Evolutionary conservation across 257 asterid genomes (phyloP).

Genomic region (Solanum commersonii): DNA sequence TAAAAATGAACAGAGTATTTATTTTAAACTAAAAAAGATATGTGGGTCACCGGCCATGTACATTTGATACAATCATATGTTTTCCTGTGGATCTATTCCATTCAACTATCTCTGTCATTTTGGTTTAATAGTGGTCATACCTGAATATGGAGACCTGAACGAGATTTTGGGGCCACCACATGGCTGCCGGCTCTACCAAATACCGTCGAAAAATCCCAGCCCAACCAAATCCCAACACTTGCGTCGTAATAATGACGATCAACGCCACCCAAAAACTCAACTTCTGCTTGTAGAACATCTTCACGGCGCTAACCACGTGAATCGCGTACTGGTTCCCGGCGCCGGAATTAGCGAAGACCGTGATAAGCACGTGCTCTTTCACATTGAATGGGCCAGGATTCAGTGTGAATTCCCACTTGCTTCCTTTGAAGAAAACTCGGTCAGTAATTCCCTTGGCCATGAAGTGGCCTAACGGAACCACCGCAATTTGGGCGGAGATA

Average conservation of each 20-base stretch:
- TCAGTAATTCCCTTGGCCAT: constrained; percentile 50
- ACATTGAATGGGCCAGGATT: constrained; percentile 73
- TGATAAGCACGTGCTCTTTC: constrained; percentile 86
- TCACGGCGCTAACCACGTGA: constrained; percentile 75
- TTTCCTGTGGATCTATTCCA: not conserved
- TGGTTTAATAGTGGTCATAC: constrained; percentile 8
- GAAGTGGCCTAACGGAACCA: constrained; percentile 80
- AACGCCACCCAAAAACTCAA: constrained; percentile 75
- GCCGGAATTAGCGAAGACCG: constrained; percentile 81
- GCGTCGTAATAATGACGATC: constrained; percentile 72
- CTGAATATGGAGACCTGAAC: constrained; percentile 93
- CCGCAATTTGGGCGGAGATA: constrained; percentile 86
- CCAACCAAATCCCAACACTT: constrained; percentile 80
- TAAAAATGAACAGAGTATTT: too few relatives aligned
- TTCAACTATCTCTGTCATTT: not conserved
- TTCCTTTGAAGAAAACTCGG: constrained; percentile 55
- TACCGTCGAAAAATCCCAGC: constrained; percentile 80
- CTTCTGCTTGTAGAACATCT: constrained; percentile 49
- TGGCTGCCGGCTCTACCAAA: constrained; percentile 89
- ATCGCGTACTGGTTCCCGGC: constrained; percentile 82
- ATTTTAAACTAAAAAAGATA: not conserved
- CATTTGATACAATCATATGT: not conserved
- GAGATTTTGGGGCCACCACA: constrained; percentile 99
- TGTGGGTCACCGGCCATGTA: not conserved
- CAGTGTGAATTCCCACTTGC: constrained; percentile 49